phyloP scores from a whole-genome alignment of 2,329 filamentous ascomycete species.

The Cryoendolithus antarcticus region DNA sequence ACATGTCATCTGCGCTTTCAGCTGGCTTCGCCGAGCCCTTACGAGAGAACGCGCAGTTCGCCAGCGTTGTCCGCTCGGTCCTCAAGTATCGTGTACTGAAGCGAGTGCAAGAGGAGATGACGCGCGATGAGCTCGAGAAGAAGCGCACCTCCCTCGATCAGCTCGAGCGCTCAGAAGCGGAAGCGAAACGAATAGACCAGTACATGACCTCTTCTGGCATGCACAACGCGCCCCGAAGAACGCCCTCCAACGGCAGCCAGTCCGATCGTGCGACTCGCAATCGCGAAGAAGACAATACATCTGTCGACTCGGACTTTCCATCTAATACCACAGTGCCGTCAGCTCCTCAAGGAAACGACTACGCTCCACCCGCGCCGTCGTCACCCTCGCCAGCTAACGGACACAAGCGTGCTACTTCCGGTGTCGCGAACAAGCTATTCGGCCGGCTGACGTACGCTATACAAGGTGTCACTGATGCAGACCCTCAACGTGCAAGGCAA shows the following conservation, averaged over 20 bases:
- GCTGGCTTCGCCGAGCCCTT: conserved; percentile 95
- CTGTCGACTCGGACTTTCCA: conserved; percentile 92
- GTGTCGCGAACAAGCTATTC: conserved; percentile 89
- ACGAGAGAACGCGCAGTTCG: conserved; percentile 95
- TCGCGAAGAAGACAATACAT: conserved; percentile 63
- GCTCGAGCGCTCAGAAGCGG: conserved; percentile 83
- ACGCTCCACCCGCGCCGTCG: conserved; percentile 8
- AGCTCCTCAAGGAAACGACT: conserved; percentile 17
- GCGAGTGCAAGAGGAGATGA: conserved; percentile 94
- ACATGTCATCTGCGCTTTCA: conserved; percentile 75
- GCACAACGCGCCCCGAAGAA: conserved; percentile 51
- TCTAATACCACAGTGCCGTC: conserved; percentile 45
- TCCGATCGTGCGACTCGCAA: conserved; percentile 13
- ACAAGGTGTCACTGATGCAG: conserved; percentile 89
- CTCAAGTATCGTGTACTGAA: conserved; percentile 84
- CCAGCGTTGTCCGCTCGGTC: conserved; percentile 80
- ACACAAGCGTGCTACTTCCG: conserved; percentile 71
- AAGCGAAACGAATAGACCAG: conserved; percentile 86
- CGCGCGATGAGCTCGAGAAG: conserved; percentile 79
- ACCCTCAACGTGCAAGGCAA: conserved; percentile 81
- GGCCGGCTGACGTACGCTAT: conserved; percentile 90
- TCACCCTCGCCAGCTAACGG: conserved; percentile 16
- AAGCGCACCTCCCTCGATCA: conserved; percentile 73
- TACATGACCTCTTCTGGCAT: conserved; percentile 69
- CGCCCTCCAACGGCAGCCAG: conserved; percentile 32